These are phyloP conservation scores for Stagonosporopsis rhizophila DNA, from an alignment of 2,329 filamentous ascomycete genomes.

Conservation along the genomic window DNA sequence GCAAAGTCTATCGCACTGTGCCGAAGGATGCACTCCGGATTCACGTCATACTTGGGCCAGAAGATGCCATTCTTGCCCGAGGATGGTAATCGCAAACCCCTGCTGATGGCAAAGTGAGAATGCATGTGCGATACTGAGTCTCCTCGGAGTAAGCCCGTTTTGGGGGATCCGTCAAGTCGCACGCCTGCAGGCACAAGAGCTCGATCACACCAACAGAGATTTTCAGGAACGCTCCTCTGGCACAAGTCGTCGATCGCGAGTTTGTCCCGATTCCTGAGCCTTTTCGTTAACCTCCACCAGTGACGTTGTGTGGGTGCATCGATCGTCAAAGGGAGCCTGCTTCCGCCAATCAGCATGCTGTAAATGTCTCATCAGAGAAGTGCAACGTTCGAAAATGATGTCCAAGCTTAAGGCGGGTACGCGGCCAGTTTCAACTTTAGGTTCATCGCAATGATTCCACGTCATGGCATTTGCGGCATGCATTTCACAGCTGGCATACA, in stretches of 20 bases:
- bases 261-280: slow-evolving; percentile 24
- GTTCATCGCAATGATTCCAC: slow-evolving; percentile 23
- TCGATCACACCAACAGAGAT: slow-evolving; percentile 25
- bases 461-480: slow-evolving; percentile 37
- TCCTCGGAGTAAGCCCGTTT: slow-evolving; percentile 1
- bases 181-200: slow-evolving; percentile 36
- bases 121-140: slow-evolving; percentile 10
- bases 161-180: slow-evolving; percentile 3
- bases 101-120: slow-evolving; percentile 16
- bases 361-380: slow-evolving; percentile 1
- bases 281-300: slow-evolving; percentile 21
- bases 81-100: slow-evolving; percentile 13
- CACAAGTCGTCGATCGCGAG: slow-evolving; percentile 34
- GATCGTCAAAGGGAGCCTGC: slow-evolving; percentile 26
- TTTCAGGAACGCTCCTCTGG: slow-evolving; percentile 23
- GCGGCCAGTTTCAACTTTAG: slow-evolving; percentile 20
- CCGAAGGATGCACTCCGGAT: neutral
- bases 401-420: slow-evolving; percentile 20
- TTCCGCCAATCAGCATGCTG: slow-evolving; percentile 32
- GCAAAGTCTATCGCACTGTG: neutral
- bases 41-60: slow-evolving; percentile 23
- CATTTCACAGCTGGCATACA: slow-evolving; percentile 20
- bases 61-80: slow-evolving; percentile 14
- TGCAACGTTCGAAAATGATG: slow-evolving; percentile 9
- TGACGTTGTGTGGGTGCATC: slow-evolving; percentile 38